A percentile compares a stretch with the other conserved stretches of the same genome.
Conservation (phyloP, 202 grass and related monocot genomes). For the Schoenoplectus tabernaemontani region DNA sequence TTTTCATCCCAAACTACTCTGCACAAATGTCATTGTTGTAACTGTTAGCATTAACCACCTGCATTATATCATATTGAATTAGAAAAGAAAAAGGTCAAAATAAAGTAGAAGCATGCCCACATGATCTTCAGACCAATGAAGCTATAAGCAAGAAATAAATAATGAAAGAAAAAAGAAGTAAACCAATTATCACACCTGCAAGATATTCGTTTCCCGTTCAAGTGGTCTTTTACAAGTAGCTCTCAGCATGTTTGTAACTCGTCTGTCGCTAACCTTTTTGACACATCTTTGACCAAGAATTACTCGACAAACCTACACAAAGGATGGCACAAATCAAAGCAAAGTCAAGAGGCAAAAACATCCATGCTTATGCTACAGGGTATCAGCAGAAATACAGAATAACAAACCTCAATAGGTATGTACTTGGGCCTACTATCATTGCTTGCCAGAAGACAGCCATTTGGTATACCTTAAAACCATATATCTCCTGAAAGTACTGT, state of each 20-base stretch:
- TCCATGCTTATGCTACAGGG: not conserved
- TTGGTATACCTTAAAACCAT: constrained; percentile 28
- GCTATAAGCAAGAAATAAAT: not conserved
- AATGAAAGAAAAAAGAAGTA: not conserved
- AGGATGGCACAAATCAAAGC: not conserved
- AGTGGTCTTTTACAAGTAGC: constrained; percentile 60
- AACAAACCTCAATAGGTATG: constrained; percentile 63
- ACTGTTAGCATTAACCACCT: constrained; percentile 57
- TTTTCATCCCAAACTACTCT: constrained; percentile 52
- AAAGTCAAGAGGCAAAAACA: not conserved
- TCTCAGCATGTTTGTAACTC: constrained; percentile 56
- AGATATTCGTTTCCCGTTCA: constrained; percentile 48
- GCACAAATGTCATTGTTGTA: constrained; percentile 49
- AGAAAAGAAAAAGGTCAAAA: not conserved
- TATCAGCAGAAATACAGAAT: not conserved
- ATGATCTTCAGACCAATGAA: not conserved
- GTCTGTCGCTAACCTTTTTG: constrained; percentile 61
- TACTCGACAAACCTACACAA: constrained; percentile 53
- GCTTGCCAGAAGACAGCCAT: constrained; percentile 69
- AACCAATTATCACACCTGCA: constrained; percentile 30
- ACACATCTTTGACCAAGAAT: constrained; percentile 56
- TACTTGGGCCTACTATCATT: constrained; percentile 46
- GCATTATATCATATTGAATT: not conserved
- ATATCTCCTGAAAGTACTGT: constrained; percentile 60
- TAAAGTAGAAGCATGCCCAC: not conserved